A percentile compares a stretch with the other conserved stretches of the same genome.
Conservation (phyloP, 257 asterid species). For the Nemophila menziesii region DNA sequence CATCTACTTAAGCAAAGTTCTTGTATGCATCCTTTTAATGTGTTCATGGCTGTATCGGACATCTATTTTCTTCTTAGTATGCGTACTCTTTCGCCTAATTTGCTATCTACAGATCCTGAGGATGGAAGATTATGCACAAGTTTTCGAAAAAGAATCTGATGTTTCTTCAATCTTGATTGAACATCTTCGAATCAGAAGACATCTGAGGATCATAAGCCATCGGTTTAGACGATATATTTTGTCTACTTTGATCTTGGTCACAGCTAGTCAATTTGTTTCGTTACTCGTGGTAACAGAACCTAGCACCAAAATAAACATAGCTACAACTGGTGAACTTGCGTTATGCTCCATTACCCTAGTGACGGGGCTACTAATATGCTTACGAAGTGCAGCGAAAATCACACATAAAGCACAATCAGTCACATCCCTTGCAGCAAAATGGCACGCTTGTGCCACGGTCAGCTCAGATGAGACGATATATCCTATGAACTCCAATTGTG, state of each 20-base stretch:
- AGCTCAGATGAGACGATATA: constrained; percentile 17
- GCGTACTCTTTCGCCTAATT: constrained; percentile 75
- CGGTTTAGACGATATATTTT: constrained; percentile 73
- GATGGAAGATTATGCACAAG: constrained; percentile 68
- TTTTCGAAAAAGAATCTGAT: constrained; percentile 55
- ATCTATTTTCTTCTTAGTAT: constrained; percentile 71
- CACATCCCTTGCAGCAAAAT: constrained; percentile 73
- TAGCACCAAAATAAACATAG: constrained; percentile 32
- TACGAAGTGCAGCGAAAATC: constrained; percentile 95
- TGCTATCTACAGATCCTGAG: constrained; percentile 71
- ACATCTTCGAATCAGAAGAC: constrained; percentile 77
- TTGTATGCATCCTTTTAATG: constrained; percentile 50
- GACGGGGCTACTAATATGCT: constrained; percentile 75
- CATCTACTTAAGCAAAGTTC: constrained; percentile 36
- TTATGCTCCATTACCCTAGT: constrained; percentile 70
- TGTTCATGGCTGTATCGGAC: constrained; percentile 80
- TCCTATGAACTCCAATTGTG: constrained; percentile 25
- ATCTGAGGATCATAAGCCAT: constrained; percentile 78
- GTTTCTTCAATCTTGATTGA: constrained; percentile 59
- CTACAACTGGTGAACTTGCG: constrained; percentile 84
- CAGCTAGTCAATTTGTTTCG: constrained; percentile 66
- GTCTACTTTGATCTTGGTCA: constrained; percentile 52
- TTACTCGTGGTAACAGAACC: constrained; percentile 53
- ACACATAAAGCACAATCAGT: constrained; percentile 78
- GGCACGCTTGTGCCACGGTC: constrained; percentile 86